Conservation (phyloP, 73 alveolate genomes). For the Effrenium voratum region DNA sequence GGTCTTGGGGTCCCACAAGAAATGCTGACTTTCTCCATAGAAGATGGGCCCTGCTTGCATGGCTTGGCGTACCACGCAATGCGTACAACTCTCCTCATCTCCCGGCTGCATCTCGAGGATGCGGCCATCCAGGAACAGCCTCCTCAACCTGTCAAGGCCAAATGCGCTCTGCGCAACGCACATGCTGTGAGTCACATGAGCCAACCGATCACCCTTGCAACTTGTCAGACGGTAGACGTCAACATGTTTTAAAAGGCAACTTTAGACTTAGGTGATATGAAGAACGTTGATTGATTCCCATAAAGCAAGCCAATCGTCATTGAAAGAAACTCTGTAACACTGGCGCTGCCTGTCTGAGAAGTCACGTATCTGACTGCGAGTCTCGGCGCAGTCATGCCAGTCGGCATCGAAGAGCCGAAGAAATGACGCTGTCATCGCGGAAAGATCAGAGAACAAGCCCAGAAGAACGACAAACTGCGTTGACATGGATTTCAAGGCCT, state of each 20-base stretch:
- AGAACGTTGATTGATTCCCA: too few relatives aligned
- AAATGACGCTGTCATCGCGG: not conserved
- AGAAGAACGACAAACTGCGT: not conserved
- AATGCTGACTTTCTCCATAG: not conserved
- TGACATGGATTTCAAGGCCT: not conserved
- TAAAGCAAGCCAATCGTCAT: too few relatives aligned
- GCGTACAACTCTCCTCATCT: not conserved
- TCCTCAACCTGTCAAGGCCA: not conserved
- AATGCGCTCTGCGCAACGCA: not conserved
- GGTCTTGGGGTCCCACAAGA: not conserved
- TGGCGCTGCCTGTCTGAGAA: not conserved
- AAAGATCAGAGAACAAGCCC: not conserved
- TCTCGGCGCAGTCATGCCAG: not conserved
- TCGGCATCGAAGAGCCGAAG: not conserved
- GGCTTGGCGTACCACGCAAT: not conserved
- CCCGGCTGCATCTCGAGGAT: not conserved
- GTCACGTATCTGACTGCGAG: not conserved
- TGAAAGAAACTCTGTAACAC: too few relatives aligned
- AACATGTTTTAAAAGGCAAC: too few relatives aligned
- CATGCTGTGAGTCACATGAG: not conserved
- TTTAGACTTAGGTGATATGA: too few relatives aligned
- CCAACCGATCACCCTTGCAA: not conserved
- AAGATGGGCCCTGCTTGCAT: not conserved
- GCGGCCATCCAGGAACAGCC: conserved; percentile 7
- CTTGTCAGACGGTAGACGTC: not conserved